These are phyloP conservation scores for Sarocladium oryzae DNA, from an alignment of 2,329 filamentous ascomycete species.

Conservation along the genomic window DNA sequence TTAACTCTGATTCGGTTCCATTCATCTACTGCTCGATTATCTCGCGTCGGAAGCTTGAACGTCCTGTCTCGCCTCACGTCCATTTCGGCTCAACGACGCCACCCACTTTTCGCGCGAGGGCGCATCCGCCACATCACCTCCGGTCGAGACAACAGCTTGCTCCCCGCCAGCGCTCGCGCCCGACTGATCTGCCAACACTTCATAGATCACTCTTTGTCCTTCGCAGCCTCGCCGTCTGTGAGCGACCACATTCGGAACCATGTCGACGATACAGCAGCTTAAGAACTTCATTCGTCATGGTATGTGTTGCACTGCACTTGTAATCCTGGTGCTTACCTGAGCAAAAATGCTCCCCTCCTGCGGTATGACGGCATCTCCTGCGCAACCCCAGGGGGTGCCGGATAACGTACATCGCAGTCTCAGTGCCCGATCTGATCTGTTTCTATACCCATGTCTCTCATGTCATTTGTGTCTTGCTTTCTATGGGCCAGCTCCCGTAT, in stretches of 20 bases:
- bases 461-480: slow-evolving; percentile 8
- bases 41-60: too few relatives aligned
- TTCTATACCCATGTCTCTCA: slow-evolving; percentile 1
- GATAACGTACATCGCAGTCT: slow-evolving; percentile 3
- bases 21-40: neutral
- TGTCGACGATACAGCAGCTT: slow-evolving; percentile 77
- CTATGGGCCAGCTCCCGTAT: neutral
- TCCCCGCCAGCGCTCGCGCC: neutral
- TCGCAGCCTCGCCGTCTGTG: slow-evolving; percentile 7
- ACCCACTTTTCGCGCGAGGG: slow-evolving; percentile 2
- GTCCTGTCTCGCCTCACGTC: neutral
- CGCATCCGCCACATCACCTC: neutral
- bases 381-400: slow-evolving; percentile 2
- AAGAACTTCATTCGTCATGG: slow-evolving; percentile 98
- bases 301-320: slow-evolving; percentile 28
- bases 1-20: slow-evolving; percentile 2
- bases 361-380: slow-evolving; percentile 9
- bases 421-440: slow-evolving; percentile 8
- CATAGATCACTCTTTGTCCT: neutral
- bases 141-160: neutral
- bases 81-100: neutral
- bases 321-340: neutral
- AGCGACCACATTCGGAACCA: slow-evolving; percentile 25
- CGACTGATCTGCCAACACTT: neutral
- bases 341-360: neutral